These are phyloP conservation scores for Sclerotinia sclerotiorum DNA, from an alignment of 2,329 filamentous ascomycete species.

Conservation along the genomic window DNA sequence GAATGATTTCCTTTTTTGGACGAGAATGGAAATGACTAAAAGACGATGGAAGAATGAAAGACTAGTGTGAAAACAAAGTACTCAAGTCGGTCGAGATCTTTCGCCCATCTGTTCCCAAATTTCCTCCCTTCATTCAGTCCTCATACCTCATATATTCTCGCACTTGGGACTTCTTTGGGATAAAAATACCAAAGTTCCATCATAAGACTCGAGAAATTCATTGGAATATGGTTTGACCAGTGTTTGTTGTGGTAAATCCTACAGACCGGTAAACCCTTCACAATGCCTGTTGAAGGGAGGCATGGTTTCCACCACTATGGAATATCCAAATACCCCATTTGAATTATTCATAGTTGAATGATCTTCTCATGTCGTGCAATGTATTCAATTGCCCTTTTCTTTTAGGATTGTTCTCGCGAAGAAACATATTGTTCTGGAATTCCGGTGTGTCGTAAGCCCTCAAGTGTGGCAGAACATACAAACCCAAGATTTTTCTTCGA, in stretches of 20 bases:
- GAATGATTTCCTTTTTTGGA: not conserved
- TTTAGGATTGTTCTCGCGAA: not conserved
- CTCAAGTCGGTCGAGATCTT: not conserved
- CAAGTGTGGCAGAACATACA: not conserved
- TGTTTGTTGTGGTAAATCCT: not conserved
- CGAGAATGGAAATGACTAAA: not conserved
- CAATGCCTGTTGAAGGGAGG: not conserved
- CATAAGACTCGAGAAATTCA: not conserved
- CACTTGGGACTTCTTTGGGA: not conserved
- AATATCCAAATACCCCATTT: too few species aligned
- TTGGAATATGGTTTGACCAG: too few species aligned
- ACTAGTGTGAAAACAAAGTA: not conserved
- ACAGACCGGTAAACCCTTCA: not conserved
- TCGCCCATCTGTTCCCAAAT: not conserved
- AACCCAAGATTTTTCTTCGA: not conserved
- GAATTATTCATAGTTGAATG: not conserved
- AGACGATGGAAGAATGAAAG: not conserved
- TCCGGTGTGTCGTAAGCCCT: not conserved
- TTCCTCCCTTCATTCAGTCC: not conserved
- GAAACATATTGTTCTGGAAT: not conserved
- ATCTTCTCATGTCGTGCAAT: not conserved
- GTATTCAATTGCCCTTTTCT: not conserved
- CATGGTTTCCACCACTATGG: not conserved
- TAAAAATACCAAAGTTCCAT: not conserved
- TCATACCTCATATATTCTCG: not conserved